These are phyloP conservation scores for Trichoderma asperellum DNA, from an alignment of 2,329 filamentous ascomycete species.

Conservation along the genomic window DNA sequence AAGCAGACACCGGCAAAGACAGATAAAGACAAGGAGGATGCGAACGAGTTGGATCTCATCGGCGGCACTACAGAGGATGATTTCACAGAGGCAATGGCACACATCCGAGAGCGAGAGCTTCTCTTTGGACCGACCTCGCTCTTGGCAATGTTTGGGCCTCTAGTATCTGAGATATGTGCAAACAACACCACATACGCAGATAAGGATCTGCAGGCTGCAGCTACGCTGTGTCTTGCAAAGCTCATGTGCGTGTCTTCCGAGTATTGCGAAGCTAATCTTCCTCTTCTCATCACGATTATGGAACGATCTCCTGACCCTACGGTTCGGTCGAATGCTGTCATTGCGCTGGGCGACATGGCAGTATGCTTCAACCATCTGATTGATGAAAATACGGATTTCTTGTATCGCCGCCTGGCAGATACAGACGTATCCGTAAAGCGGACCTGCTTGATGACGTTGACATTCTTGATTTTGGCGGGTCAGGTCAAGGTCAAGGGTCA, in stretches of 20 bases:
- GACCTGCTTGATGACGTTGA: slow-evolving; percentile 97
- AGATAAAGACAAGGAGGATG: slow-evolving; percentile 64
- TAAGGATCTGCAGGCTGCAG: slow-evolving; percentile 86
- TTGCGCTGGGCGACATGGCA: slow-evolving; percentile 97
- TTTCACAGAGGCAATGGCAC: slow-evolving; percentile 83
- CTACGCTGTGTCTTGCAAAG: slow-evolving; percentile 93
- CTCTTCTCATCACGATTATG: slow-evolving; percentile 95
- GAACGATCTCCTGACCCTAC: slow-evolving; percentile 91
- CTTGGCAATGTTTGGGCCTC: slow-evolving; percentile 84
- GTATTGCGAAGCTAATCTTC: slow-evolving; percentile 92
- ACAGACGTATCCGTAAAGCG: slow-evolving; percentile 88
- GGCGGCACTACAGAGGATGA: slow-evolving; percentile 95
- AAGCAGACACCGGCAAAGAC: slow-evolving; percentile 59
- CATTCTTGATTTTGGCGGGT: slow-evolving; percentile 93
- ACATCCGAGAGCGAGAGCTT: slow-evolving; percentile 82
- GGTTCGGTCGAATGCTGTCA: slow-evolving; percentile 93
- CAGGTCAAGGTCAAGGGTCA: slow-evolving; percentile 99
- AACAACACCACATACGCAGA: slow-evolving; percentile 93
- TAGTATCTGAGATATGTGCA: slow-evolving; percentile 91
- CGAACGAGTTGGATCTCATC: slow-evolving; percentile 93
- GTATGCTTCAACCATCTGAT: slow-evolving; percentile 99
- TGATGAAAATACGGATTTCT: slow-evolving; percentile 97
- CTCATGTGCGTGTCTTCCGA: slow-evolving; percentile 98
- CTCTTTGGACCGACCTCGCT: slow-evolving; percentile 82
- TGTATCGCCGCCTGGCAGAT: slow-evolving; percentile 92